phyloP scores from a whole-genome alignment of 768 basidiomycete genomes.

The Mycena galericulata region DNA sequence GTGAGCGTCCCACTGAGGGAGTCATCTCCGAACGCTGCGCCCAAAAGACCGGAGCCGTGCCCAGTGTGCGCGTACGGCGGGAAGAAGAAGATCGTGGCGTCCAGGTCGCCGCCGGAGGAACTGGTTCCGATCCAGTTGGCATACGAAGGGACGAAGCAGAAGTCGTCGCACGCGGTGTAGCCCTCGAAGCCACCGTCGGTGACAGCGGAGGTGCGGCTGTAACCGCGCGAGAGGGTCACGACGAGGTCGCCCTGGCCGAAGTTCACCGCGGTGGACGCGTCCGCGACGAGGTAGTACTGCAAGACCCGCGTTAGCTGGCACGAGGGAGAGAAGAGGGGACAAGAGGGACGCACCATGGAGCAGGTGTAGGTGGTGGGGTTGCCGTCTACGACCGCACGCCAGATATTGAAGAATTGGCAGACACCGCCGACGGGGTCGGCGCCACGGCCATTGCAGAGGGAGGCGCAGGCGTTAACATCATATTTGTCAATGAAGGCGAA shows the following conservation, averaged over 20 bases:
- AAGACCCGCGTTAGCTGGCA: not conserved
- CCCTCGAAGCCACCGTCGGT: constrained; percentile 60
- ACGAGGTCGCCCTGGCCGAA: constrained; percentile 58
- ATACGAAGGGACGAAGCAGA: constrained; percentile 55
- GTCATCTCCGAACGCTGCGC: constrained; percentile 56
- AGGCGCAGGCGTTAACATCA: constrained; percentile 59
- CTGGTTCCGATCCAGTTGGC: constrained; percentile 55
- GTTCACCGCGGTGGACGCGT: constrained; percentile 59
- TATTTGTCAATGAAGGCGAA: constrained; percentile 62
- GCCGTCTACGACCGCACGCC: constrained; percentile 60
- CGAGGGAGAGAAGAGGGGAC: not conserved
- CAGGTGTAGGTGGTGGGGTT: constrained; percentile 62
- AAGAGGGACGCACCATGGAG: constrained; percentile 53
- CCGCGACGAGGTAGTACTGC: constrained; percentile 59
- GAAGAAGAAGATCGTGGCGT: constrained; percentile 60
- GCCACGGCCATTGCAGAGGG: constrained; percentile 56
- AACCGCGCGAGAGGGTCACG: constrained; percentile 62
- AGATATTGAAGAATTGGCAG: constrained; percentile 67
- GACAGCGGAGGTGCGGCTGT: constrained; percentile 52
- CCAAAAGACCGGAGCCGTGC: constrained; percentile 53
- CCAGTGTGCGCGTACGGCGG: constrained; percentile 55
- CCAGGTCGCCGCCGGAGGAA: constrained; percentile 49
- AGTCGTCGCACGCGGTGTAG: constrained; percentile 50
- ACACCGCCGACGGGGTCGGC: constrained; percentile 56
- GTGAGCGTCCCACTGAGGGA: constrained; percentile 53